Base-by-base conservation (phyloP, 2,329 filamentous ascomycete genomes). In the Huntiella decipiens region DNA sequence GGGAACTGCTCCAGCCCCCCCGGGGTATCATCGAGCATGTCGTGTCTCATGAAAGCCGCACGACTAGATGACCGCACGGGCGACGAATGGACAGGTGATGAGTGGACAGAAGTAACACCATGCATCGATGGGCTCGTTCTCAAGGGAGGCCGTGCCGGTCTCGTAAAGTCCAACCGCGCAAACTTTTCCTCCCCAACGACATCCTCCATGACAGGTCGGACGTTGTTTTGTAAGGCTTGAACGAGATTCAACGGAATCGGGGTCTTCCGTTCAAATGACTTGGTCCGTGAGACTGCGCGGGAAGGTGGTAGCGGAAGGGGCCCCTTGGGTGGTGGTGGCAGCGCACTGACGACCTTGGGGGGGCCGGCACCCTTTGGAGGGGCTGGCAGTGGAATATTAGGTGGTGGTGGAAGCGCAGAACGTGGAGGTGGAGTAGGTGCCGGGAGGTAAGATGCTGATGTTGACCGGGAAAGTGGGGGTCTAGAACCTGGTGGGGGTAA, bases 341-440 rank as follows among this genome's bases (percentile, higher is more conserved):
- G 33, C 8, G 43, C 16, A n/a, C 16, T 17, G 37, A 39, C n/a
- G 10, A 11, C 37, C 4, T 16, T 16, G 3, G 22, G 22, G 22
- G 37, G 15, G 10, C 5, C 11, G 15, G 37, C 13, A 22, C n/a
- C 3, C 7, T 39, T 39, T 11, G 37, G 22, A 16, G 22, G 16
- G 37, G 37, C 37, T 12, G 22, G 16, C 15, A 22, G 37, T n/a
- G 22, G 37, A 22, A 17, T 13, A 44, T 17, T 44, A 15, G 45
- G 45, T 28, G 41, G 38, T 12, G 45, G 45, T 8, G 44, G 44
- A 15, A 45, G 5, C 17, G 44, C 44, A 22, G 36, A 33, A 16
- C 36, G 31, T 34, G 44, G 44, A 2, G 44, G 44, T 12, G 35
- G 36, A 4, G 46, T 43, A 44, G 44, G 38, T 5, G 38, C 38